Evolutionary conservation across 1,284 basidiomycete species (phyloP).

Genomic region (Sanghuangporus baumii): DNA sequence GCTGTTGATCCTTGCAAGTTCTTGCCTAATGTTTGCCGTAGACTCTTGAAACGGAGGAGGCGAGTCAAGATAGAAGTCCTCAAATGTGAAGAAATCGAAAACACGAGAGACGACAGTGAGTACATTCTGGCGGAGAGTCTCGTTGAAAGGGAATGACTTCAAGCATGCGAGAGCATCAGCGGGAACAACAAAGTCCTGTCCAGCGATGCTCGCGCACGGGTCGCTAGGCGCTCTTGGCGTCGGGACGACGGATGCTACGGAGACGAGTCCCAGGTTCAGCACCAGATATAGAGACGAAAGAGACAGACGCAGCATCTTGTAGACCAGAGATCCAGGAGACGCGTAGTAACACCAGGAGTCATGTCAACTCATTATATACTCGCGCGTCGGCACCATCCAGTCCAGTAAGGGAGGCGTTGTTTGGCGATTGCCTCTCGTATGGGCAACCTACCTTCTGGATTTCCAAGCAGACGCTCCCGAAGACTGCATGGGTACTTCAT

Average conservation of each 20-base stretch:
- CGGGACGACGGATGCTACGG: constrained; percentile 3
- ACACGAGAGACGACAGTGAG: constrained; percentile 46
- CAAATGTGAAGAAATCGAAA: constrained; percentile 62
- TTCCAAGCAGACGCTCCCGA: not conserved
- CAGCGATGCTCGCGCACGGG: constrained; percentile 16
- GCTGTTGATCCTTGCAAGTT: constrained; percentile 41
- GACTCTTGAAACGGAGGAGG: constrained; percentile 58
- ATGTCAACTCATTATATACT: not conserved
- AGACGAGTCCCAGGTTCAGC: not conserved
- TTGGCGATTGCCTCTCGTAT: not conserved
- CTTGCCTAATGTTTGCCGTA: constrained; percentile 47
- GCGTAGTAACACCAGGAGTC: not conserved
- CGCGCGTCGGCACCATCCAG: not conserved
- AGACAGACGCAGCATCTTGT: not conserved
- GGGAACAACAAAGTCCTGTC: constrained; percentile 14
- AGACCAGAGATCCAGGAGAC: not conserved
- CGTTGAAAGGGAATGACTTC: constrained; percentile 50
- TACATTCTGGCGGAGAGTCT: constrained; percentile 56
- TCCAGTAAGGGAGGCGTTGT: not conserved
- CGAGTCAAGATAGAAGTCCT: constrained; percentile 54
- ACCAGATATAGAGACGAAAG: not conserved
- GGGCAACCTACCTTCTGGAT: constrained; percentile 1
- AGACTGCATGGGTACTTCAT: not conserved
- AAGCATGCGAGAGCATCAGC: constrained; percentile 17
- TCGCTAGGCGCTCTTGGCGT: constrained; percentile 2